Base-by-base conservation (phyloP, 2,329 filamentous ascomycete genomes). In the Cordyceps farinosa region DNA sequence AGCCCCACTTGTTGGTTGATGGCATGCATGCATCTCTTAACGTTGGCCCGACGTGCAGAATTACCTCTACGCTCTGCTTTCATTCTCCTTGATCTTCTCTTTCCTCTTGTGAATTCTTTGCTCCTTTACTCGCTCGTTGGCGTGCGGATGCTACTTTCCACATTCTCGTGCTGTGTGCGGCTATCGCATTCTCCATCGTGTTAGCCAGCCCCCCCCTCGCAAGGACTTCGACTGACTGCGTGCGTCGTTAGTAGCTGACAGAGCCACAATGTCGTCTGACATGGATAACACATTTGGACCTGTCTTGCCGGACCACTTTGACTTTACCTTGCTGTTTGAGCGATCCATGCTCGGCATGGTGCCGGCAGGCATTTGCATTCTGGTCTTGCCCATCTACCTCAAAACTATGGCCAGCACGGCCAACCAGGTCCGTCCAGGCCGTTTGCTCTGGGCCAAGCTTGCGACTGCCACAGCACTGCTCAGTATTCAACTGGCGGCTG, bases 371-470 rank as follows among this genome's bases (percentile, higher is more conserved):
- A 44, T 55, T 44, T 27, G 7, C 13, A 44, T 55, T 5, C 53
- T 55, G 3, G 5, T 40, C 38, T n/a, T 22, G 2, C 53, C 53
- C 13, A 7, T 55, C 38, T 44, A 55, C 40, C n/a, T 55, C 22
- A 32, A 6, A 8, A 30, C 3, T 7, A 15, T 44, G 27, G 11
- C 27, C 27, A 17, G 22, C 22, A 17, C 11, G 5, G 11, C 36
- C 38, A 30, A 55, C 4, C 38, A 47, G 27, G 42, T 58, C 5
- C 48, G 42, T 4, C 3, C 29, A 0, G 66, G 67, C 5, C 38
- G 2, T 15, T 17, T 71, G 11, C 29, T 71, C 0, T 70, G 70
- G 67, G 10, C 60, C 0, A 72, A 71, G 59, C 34, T 71, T 48
- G 69, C 30, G 57, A 58, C 9, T 2, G 5, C 17, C 1, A 0